A percentile compares a stretch with the other conserved stretches of the same genome.
These are phyloP conservation scores for Telopea speciosissima DNA, from an alignment of 177 flowering plant species.

Conservation along the genomic window DNA sequence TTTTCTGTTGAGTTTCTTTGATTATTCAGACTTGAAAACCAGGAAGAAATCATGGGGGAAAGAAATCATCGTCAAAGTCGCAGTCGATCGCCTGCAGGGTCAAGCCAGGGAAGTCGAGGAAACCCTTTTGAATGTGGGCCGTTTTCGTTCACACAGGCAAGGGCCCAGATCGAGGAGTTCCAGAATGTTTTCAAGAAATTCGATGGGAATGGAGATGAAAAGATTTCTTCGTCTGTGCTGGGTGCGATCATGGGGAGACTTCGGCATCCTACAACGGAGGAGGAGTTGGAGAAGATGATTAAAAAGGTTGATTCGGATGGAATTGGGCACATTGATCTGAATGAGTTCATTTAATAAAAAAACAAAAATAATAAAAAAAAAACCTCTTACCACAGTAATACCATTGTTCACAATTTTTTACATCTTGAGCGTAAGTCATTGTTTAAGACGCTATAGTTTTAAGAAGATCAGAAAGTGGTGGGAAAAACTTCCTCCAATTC, in stretches of 20 bases:
- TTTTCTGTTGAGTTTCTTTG: too few relatives aligned
- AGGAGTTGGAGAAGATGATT: slow-evolving; percentile 49
- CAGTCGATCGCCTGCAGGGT: too few relatives aligned
- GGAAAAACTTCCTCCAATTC: background rate
- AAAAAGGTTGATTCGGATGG: slow-evolving; percentile 62
- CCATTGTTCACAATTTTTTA: background rate
- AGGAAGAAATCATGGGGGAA: too few relatives aligned
- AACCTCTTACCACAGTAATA: background rate
- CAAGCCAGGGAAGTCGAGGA: background rate
- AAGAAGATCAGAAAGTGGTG: background rate
- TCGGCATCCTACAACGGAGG: slow-evolving; percentile 41
- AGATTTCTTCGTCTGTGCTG: slow-evolving; percentile 49
- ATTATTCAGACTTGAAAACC: too few relatives aligned
- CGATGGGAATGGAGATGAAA: slow-evolving; percentile 73
- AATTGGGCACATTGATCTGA: slow-evolving; percentile 55
- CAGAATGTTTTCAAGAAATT: slow-evolving; percentile 51
- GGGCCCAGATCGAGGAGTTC: slow-evolving; percentile 35
- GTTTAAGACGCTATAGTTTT: background rate
- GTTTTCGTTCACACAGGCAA: background rate
- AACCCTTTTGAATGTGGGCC: background rate
- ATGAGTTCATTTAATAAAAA: too few relatives aligned
- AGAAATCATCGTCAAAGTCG: too few relatives aligned
- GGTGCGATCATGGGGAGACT: slow-evolving; percentile 47
- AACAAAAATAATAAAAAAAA: too few relatives aligned
- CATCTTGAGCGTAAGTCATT: background rate